phyloP scores from a whole-genome alignment of 139 green algal genomes.

The Ulvella scutata region DNA sequence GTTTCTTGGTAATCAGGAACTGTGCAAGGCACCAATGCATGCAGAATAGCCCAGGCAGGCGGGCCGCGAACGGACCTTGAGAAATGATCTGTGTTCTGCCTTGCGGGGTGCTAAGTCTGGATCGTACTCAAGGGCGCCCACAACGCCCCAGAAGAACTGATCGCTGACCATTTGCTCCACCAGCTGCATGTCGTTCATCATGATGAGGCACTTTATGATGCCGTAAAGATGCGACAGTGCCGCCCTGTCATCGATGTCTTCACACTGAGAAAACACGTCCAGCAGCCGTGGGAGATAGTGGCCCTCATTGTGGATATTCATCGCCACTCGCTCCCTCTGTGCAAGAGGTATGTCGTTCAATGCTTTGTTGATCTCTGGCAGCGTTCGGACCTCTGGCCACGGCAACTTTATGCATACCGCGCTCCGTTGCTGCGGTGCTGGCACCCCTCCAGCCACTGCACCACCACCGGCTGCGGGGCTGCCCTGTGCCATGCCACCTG shows the following conservation, averaged over 20 bases:
- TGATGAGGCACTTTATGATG: slow-evolving; percentile 57
- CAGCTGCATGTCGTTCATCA: slow-evolving; percentile 83
- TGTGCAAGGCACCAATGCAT: too few relatives aligned
- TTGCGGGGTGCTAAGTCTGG: slow-evolving; percentile 33
- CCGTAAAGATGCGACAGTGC: slow-evolving; percentile 49
- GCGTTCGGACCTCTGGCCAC: slow-evolving; percentile 46
- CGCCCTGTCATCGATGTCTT: slow-evolving; percentile 88
- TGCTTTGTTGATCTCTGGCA: slow-evolving; percentile 63
- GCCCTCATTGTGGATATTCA: slow-evolving; percentile 33
- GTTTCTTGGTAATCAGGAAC: too few relatives aligned
- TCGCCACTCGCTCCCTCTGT: slow-evolving; percentile 53
- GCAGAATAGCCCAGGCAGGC: too few relatives aligned
- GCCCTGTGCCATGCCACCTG: neutral
- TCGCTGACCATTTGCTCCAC: slow-evolving; percentile 75
- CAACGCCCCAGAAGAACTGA: slow-evolving; percentile 70
- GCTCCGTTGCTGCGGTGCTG: slow-evolving; percentile 6
- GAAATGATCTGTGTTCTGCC: slow-evolving; percentile 59
- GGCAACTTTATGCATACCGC: slow-evolving; percentile 54
- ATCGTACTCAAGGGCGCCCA: slow-evolving; percentile 90
- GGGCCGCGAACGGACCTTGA: slow-evolving; percentile 21
- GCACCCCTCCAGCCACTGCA: neutral
- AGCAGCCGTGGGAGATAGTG: slow-evolving; percentile 59
- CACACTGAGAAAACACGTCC: slow-evolving; percentile 73
- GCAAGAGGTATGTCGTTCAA: slow-evolving; percentile 42
- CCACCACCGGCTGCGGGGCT: neutral